Conservation (phyloP, 2,329 filamentous ascomycete species). For the Cytospora paraplurivora region DNA sequence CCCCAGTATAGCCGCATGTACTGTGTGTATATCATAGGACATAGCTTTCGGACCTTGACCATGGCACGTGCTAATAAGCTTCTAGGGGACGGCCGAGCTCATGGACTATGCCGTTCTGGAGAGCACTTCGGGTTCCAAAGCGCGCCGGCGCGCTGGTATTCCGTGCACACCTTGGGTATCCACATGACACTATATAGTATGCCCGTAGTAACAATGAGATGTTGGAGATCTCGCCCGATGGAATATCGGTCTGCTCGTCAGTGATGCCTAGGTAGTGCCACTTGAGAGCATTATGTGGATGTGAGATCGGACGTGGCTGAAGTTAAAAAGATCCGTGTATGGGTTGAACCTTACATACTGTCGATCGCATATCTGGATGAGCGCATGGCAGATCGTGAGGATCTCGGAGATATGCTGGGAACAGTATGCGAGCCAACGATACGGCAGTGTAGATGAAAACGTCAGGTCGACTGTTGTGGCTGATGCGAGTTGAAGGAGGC, state of each 20-base stretch:
- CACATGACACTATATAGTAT: no score
- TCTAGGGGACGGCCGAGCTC: no score
- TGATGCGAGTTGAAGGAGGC: neutral
- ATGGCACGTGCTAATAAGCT: no score
- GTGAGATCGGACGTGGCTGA: neutral
- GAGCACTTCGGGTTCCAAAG: no score
- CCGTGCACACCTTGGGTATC: no score
- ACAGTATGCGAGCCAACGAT: neutral
- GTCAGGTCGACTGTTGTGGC: neutral
- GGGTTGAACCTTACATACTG: neutral
- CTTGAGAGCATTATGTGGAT: neutral
- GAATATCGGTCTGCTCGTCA: no score
- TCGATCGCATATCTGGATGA: neutral
- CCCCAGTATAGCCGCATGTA: neutral
- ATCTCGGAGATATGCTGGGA: neutral
- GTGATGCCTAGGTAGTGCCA: neutral
- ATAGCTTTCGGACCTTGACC: no score
- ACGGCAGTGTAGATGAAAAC: neutral
- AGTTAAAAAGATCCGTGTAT: neutral
- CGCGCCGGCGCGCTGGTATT: no score
- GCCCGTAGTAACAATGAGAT: no score
- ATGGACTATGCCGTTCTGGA: no score
- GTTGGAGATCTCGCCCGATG: no score
- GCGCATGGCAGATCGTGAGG: neutral
- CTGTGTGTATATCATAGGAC: neutral